Percentiles rank a stretch among this genome's conserved stretches.
Conservation (phyloP, 2,329 filamentous ascomycete genomes). For the Cercospora sp. region DNA sequence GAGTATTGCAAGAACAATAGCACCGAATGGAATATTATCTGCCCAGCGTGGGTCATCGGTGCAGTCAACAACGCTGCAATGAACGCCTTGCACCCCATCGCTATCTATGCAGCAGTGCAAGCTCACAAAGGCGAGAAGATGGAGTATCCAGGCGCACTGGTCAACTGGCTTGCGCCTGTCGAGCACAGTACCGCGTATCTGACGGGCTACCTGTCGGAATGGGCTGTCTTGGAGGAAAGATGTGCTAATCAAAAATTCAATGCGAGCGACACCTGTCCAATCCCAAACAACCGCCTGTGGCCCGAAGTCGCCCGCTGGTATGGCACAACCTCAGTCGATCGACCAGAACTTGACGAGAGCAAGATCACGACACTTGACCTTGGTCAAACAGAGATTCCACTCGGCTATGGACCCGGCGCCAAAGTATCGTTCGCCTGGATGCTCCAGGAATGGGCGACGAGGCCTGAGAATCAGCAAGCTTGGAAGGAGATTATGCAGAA, state of each 20-base stretch:
- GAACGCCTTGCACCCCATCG: conserved; percentile 52
- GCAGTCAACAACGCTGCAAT: conserved; percentile 53
- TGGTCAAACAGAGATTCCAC: conserved; percentile 23
- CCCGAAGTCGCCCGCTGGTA: conserved; percentile 48
- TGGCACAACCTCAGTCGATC: conserved; percentile 32
- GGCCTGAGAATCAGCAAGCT: conserved; percentile 45
- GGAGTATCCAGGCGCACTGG: conserved; percentile 47
- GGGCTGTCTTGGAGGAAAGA: conserved; percentile 48
- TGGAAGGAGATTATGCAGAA: conserved; percentile 49
- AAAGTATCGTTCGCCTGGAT: conserved; percentile 45
- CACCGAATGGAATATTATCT: conserved; percentile 49
- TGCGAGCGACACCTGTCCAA: conserved; percentile 46
- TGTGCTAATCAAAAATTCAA: conserved; percentile 49
- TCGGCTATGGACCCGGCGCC: conserved; percentile 48
- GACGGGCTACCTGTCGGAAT: conserved; percentile 54
- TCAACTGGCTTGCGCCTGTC: conserved; percentile 47
- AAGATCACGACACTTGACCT: conserved; percentile 31
- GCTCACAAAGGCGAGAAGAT: conserved; percentile 45
- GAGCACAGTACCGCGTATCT: conserved; percentile 49
- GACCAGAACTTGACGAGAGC: conserved; percentile 32
- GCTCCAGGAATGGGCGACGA: conserved; percentile 50
- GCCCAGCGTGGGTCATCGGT: conserved; percentile 50
- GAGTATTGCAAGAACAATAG: conserved; percentile 44
- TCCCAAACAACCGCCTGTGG: conserved; percentile 53
- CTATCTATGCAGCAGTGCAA: conserved; percentile 53